A percentile compares a stretch with the other conserved stretches of the same genome.
Conservation (phyloP, 345 rosid species). For the Eucalyptus tenuipes region DNA sequence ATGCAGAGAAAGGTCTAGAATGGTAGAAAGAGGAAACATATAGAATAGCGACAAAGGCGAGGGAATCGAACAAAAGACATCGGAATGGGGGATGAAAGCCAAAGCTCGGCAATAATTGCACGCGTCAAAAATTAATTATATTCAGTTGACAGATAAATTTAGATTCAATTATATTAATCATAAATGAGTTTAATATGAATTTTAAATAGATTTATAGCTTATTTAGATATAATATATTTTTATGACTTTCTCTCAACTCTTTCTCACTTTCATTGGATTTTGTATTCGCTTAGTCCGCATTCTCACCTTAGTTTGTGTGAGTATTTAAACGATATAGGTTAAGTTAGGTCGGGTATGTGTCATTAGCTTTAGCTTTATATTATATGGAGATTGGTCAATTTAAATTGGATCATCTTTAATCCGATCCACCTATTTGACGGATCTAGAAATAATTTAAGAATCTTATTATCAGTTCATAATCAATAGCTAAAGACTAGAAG, state of each 20-base stretch:
- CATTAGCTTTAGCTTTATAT: too few species aligned
- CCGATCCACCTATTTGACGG: rapidly evolving
- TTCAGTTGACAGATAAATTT: too few species aligned
- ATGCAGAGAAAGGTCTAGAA: not conserved
- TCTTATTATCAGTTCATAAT: not conserved
- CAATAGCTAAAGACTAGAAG: not conserved
- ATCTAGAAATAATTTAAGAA: not conserved
- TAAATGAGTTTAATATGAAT: too few species aligned
- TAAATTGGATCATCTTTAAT: too few species aligned
- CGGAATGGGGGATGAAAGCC: not conserved
- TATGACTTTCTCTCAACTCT: rapidly evolving
- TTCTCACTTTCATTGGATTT: rapidly evolving
- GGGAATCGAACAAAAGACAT: not conserved
- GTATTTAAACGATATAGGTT: rapidly evolving
- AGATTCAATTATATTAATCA: not conserved
- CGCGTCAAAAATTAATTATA: too few species aligned
- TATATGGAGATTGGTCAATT: not conserved
- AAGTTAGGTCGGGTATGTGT: rapidly evolving
- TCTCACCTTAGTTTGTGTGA: not conserved
- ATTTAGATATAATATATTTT: rapidly evolving
- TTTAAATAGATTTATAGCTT: too few species aligned
- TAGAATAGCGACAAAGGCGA: not conserved
- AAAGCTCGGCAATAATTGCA: not conserved
- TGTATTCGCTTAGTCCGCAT: rapidly evolving
- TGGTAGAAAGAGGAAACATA: too few species aligned